Evolutionary conservation across 2,329 filamentous ascomycete genomes (phyloP), one percentile per base, ranked within the genome.

Genomic region (Pestalotiopsis sp.): DNA sequence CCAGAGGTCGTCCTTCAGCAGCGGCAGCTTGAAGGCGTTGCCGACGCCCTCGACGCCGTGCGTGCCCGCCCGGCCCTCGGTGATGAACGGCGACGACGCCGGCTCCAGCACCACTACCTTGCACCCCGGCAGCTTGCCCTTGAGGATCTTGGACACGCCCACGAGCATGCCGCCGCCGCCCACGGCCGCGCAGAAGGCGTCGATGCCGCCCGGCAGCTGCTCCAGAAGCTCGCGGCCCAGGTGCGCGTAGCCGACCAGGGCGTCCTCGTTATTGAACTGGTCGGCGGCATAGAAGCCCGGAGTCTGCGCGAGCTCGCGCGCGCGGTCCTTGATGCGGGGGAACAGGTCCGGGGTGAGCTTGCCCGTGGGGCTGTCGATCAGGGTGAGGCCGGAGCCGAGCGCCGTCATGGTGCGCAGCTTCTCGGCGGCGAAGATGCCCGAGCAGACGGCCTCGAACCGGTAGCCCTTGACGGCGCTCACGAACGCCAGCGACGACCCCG

Each of bases 361-460:
- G n/a, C 41, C 41, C 7, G 38, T 49, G n/a, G 61, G 61, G 17
- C 61, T 64, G 20, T 49, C n/a, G 39, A 64, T 31, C 41, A 64
- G 36, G 14, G n/a, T 31, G 14, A 64, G 39, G 3, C 41, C 41
- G 20, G 61, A 11, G 13, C 61, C 61, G 61, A 64, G 25, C 23
- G 61, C 61, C n/a, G 61, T 17, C 61, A 64, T 64, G 61, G 61
- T 52, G 38, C 61, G 61, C 12, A 64, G 61, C 61, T 64, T 64
- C 20, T 64, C 61, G 17, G 20, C 7, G 20, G 61, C 38, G 20
- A 64, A 64, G 38, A 25, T 12, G 4, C 49, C 39, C n/a, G 61
- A 64, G 61, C 61, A 64, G 5, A 64, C 61, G 25, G 41, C 61
- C 38, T 64, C 38, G 39, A 64, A 64, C 61, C 49, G 25, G 61